Conservation (phyloP, 2,329 filamentous ascomycete genomes). For the Plenodomus lindquistii region DNA sequence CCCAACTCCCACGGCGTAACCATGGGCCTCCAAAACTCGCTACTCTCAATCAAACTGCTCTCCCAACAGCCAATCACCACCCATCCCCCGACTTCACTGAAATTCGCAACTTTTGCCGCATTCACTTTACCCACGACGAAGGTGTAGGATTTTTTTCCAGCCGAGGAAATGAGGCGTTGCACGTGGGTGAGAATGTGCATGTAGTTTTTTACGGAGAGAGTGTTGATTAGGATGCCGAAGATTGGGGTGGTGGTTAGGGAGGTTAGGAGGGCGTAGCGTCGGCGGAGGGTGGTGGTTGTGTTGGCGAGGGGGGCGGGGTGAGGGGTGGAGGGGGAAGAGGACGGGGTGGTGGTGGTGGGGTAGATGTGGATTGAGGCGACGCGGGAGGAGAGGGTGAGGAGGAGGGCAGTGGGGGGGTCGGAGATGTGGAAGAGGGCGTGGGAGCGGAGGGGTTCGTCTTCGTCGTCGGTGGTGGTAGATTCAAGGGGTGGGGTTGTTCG, state of each 20-base stretch:
- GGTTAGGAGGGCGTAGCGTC: conserved; percentile 86
- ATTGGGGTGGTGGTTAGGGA: conserved; percentile 78
- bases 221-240: conserved; percentile 95
- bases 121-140: conserved; percentile 97
- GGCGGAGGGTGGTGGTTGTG: conserved; percentile 67
- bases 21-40: conserved; percentile 84
- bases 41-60: conserved; percentile 86
- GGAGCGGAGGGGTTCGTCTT: conserved; percentile 59
- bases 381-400: conserved; percentile 84
- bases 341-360: conserved; percentile 54
- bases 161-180: conserved; percentile 70
- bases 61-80: conserved; percentile 99
- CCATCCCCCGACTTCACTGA: conserved; percentile 93
- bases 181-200: conserved; percentile 77
- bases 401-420: conserved; percentile 76
- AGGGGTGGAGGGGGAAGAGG: conserved; percentile 44
- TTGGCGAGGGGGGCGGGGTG: conserved; percentile 47
- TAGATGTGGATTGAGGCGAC: conserved; percentile 80
- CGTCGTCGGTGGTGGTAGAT: conserved; percentile 48
- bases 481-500: conserved; percentile 65
- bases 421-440: conserved; percentile 86
- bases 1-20: conserved; percentile 94
- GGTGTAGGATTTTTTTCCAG: conserved; percentile 93
- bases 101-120: conserved; percentile 93
- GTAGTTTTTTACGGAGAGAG: conserved; percentile 89